Evolutionary conservation across 2,329 filamentous ascomycete species (phyloP), one percentile per base, ranked within the genome.

Genomic region (Exophiala xenobiotica): DNA sequence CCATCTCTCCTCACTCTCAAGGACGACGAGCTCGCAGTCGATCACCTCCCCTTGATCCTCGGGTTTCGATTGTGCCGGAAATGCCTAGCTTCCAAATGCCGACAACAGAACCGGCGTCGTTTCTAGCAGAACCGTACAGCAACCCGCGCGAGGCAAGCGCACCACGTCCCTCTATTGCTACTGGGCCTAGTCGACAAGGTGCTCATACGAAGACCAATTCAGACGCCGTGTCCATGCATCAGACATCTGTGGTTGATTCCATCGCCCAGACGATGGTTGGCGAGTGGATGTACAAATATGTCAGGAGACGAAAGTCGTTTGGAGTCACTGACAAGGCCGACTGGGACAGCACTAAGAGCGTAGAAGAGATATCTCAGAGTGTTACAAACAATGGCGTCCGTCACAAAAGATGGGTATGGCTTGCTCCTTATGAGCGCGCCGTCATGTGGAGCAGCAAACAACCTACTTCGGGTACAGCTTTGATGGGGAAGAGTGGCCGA

Each of bases 371-470:
- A 57, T 86, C 78, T 57, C 84, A 88, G 69, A 84, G 82, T 57
- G 85, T 87, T 53, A 77, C 74, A 16, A 79, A 75, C 58, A 82
- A 79, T 61, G 82, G 82, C 59, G 87, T 79, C 4, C 74, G 93
- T 23, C 93, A 99, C 68, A 96, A 91, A 74, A 81, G 93, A 68
- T 99, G 93, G 93, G 93, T 99, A 1, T 99, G 93, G 93, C 80
- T 99, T 57, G 93, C 92, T 14, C 93, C 93, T 2, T 97, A 99
- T 65, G 93, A 99, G 71, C 81, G 91, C 57, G 87, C 92, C 9
- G 92, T 99, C 54, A 88, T 99, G 69, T 99, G 93, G 93, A 96
- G 92, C 70, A 95, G 87, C 77, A 96, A 95, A 76, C 93, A 99
- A 71, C 93, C 93, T 12, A 89, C 85, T 7, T 90, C 85, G 61